Conservation (phyloP, 139 green algal genomes). For the Desmodesmus armatus region DNA sequence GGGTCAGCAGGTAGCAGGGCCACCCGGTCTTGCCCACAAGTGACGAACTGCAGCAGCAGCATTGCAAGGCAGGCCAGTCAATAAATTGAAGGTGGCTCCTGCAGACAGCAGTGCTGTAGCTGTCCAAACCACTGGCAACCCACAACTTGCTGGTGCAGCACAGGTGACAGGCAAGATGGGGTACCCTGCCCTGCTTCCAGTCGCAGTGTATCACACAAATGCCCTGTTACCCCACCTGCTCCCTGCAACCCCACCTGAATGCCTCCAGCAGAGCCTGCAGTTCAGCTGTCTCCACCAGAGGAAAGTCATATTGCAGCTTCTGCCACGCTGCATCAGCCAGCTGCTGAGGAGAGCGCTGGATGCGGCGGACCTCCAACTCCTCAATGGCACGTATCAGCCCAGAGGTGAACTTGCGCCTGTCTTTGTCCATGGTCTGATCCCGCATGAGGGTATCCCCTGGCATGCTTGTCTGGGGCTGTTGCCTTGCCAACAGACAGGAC, state of each 20-base stretch:
- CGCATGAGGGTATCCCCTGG: too few relatives aligned
- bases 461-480: too few relatives aligned
- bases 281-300: conserved; percentile 23
- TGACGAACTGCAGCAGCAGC: background rate
- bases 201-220: too few relatives aligned
- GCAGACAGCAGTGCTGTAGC: too few relatives aligned
- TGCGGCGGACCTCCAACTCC: background rate
- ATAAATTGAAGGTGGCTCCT: too few relatives aligned
- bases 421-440: too few relatives aligned
- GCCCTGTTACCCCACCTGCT: too few relatives aligned
- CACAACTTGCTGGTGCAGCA: background rate
- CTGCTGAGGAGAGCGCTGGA: background rate
- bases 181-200: too few relatives aligned
- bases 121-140: too few relatives aligned
- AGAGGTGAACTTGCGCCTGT: conserved; percentile 12
- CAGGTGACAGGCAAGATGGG: background rate
- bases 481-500: too few relatives aligned
- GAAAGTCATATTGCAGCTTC: conserved; percentile 48
- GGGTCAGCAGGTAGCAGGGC: conserved; percentile 44
- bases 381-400: conserved; percentile 29
- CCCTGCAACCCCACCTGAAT: conserved; percentile 39
- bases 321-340: conserved; percentile 33
- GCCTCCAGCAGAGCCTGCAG: conserved; percentile 24
- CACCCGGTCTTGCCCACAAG: conserved; percentile 47
- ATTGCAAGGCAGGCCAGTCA: too few relatives aligned